phyloP scores from a whole-genome alignment of 768 basidiomycete species.

The Strobilomyces dryophilus region DNA sequence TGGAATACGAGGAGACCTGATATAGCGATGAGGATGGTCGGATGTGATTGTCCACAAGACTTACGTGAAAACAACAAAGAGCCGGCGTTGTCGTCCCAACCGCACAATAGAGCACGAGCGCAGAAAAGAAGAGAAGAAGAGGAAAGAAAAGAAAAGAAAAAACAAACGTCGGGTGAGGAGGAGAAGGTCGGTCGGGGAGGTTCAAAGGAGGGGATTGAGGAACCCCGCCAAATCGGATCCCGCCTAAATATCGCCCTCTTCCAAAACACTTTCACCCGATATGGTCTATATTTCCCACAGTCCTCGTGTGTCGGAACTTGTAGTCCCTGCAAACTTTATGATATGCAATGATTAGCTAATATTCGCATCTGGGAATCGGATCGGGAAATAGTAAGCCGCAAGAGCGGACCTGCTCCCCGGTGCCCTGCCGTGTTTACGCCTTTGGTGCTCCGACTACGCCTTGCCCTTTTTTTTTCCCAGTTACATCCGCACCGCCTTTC shows the following conservation, averaged over 20 bases:
- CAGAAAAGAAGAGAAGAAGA: slow-evolving; percentile 21
- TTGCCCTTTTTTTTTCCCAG: slow-evolving; percentile 11
- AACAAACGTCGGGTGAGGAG: slow-evolving; percentile 39
- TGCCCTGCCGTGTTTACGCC: slow-evolving; percentile 23
- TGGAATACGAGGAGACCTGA: slow-evolving; percentile 32
- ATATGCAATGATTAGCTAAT: slow-evolving; percentile 27
- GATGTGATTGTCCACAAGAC: not conserved
- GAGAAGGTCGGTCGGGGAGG: slow-evolving; percentile 25
- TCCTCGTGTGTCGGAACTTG: slow-evolving; percentile 32
- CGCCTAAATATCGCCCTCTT: slow-evolving; percentile 30
- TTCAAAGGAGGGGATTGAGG: slow-evolving; percentile 26
- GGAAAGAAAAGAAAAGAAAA: slow-evolving; percentile 27
- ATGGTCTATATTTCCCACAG: slow-evolving; percentile 4
- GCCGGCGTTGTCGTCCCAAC: slow-evolving; percentile 28
- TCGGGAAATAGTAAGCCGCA: slow-evolving; percentile 6
- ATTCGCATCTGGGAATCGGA: slow-evolving; percentile 19
- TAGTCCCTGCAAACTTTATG: slow-evolving; percentile 27
- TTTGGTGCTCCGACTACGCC: slow-evolving; percentile 18
- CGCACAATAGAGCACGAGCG: slow-evolving; percentile 35
- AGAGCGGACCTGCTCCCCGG: slow-evolving; percentile 19
- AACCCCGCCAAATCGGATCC: slow-evolving; percentile 25
- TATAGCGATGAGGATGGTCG: slow-evolving; percentile 4
- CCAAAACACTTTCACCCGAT: slow-evolving; percentile 8
- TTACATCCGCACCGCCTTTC: slow-evolving; percentile 20
- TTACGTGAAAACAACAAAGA: slow-evolving; percentile 34